Evolutionary conservation across 2,329 filamentous ascomycete species (phyloP).

Genomic region (Pseudogymnoascus sp.): DNA sequence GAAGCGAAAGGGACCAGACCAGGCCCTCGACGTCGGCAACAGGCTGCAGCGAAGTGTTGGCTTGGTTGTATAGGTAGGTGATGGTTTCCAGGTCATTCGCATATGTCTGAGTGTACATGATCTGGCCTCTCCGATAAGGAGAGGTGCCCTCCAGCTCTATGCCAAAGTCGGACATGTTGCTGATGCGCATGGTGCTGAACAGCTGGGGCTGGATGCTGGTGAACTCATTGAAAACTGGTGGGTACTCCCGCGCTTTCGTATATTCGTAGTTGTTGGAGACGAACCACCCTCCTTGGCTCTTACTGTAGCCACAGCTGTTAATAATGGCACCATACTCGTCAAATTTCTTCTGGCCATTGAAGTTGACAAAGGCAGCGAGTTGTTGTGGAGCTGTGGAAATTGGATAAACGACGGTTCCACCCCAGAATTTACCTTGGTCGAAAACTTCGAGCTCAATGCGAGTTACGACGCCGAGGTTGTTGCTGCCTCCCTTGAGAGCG

Average conservation of each 20-base stretch:
- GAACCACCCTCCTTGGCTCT: background rate
- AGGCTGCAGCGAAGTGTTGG: background rate
- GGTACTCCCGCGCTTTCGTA: slow-evolving; percentile 10
- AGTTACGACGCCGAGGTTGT: slow-evolving; percentile 46
- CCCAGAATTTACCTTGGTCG: slow-evolving; percentile 10
- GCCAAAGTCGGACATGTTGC: slow-evolving; percentile 12
- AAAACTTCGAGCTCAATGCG: slow-evolving; percentile 32
- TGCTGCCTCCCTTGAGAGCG: slow-evolving; percentile 47
- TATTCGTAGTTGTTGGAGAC: slow-evolving; percentile 10
- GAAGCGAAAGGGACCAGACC: background rate
- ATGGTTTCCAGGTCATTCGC: slow-evolving; percentile 1
- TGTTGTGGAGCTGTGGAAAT: slow-evolving; percentile 6
- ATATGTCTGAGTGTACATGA: slow-evolving; percentile 11
- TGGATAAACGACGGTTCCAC: slow-evolving; percentile 9
- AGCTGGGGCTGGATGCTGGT: slow-evolving; percentile 10
- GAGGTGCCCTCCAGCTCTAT: slow-evolving; percentile 8
- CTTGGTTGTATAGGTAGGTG: slow-evolving; percentile 7
- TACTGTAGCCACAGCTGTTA: background rate
- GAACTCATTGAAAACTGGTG: slow-evolving; percentile 7
- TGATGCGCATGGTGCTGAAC: slow-evolving; percentile 10
- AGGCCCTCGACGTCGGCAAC: background rate
- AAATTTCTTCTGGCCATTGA: background rate
- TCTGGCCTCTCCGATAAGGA: background rate
- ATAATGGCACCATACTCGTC: slow-evolving; percentile 12
- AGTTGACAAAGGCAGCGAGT: slow-evolving; percentile 5